Percentiles rank a stretch among this genome's conserved stretches.
Evolutionary conservation across 441 rosid species (phyloP).

Genomic region (Corymbia calophylla): DNA sequence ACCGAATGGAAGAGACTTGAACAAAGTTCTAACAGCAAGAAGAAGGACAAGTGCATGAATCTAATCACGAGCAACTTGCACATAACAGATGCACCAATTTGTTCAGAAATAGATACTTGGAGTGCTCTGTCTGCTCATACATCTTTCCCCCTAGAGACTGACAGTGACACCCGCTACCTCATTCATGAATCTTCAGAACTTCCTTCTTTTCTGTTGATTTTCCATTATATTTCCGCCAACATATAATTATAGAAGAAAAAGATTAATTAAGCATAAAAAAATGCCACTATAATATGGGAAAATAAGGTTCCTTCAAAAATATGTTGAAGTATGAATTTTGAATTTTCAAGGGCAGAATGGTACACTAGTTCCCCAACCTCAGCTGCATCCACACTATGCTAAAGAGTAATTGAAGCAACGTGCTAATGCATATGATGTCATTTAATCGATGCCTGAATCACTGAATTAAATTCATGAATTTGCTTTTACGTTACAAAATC

Average conservation of each 20-base stretch:
- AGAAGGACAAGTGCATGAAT: not conserved
- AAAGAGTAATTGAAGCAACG: not conserved
- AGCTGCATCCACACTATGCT: not conserved
- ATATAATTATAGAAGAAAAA: not conserved
- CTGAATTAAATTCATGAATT: not conserved
- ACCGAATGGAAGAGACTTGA: not conserved
- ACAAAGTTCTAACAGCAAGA: not conserved
- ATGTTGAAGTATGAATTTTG: not conserved
- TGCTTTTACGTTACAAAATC: not conserved
- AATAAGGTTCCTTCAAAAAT: not conserved
- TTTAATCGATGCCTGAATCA: not conserved
- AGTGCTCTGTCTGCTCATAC: not conserved
- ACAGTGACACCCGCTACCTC: not conserved
- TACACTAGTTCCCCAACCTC: not conserved
- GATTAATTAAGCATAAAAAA: not conserved
- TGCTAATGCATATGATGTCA: not conserved
- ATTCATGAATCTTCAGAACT: not conserved
- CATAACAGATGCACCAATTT: not conserved
- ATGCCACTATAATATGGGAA: not conserved
- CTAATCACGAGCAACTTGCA: not conserved
- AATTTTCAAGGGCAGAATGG: not conserved
- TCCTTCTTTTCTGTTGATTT: not conserved
- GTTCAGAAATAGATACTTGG: not conserved
- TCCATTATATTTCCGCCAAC: not conserved
- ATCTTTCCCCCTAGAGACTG: not conserved